These are phyloP conservation scores for Cordyceps cicadae DNA, from an alignment of 2,329 filamentous ascomycete species.

Conservation along the genomic window DNA sequence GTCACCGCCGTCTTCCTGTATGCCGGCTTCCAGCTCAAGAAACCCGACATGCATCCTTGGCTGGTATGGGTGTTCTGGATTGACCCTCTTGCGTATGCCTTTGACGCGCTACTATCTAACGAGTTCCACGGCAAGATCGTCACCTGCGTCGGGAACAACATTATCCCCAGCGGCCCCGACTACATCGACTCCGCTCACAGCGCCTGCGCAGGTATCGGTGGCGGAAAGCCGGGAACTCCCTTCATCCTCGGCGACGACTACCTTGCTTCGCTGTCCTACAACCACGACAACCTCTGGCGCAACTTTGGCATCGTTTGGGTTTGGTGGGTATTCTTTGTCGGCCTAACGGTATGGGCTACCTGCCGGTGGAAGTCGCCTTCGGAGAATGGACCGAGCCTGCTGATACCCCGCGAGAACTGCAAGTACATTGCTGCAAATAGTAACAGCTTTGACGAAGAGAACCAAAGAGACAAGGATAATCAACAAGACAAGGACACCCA, in stretches of 20 bases:
- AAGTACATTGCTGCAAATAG: conserved; percentile 8
- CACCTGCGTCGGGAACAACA: conserved; percentile 38
- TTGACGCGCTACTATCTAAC: conserved; percentile 60
- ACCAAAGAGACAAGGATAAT: conserved; percentile 22
- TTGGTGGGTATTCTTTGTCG: conserved; percentile 53
- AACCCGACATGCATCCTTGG: conserved; percentile 55
- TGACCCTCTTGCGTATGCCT: conserved; percentile 61
- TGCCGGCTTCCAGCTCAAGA: conserved; percentile 55
- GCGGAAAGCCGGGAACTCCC: conserved; percentile 40
- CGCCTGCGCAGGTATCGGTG: conserved; percentile 50
- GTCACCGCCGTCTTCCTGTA: conserved; percentile 51
- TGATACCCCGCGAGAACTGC: conserved; percentile 53
- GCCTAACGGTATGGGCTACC: conserved; percentile 50
- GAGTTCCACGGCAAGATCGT: conserved; percentile 56
- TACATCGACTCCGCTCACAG: conserved; percentile 37
- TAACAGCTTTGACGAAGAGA: conserved; percentile 42
- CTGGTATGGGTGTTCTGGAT: conserved; percentile 57
- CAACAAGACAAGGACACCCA: no score
- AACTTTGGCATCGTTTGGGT: conserved; percentile 56
- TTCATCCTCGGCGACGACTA: conserved; percentile 52
- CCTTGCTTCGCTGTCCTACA: conserved; percentile 45
- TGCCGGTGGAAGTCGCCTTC: conserved; percentile 45
- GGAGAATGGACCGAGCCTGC: conserved; percentile 43
- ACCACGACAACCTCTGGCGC: conserved; percentile 44
- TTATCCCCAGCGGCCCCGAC: conserved; percentile 42